Evolutionary conservation across 2,329 filamentous ascomycete genomes (phyloP).

Genomic region (Huntiella savannae): DNA sequence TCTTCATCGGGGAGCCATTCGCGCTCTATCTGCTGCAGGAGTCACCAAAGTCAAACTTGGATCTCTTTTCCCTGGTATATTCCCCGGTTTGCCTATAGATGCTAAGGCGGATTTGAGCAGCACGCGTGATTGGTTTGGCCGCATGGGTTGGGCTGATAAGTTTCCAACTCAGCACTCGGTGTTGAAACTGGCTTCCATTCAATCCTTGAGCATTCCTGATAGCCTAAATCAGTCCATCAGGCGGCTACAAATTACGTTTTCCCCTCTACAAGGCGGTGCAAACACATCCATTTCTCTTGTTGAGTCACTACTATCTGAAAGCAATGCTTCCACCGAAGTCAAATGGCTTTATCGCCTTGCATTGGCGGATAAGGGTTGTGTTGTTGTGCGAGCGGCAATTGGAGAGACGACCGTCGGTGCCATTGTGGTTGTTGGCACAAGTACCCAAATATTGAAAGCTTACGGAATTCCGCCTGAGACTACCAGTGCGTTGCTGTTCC

Average conservation of each 20-base stretch:
- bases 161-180: conserved; percentile 40
- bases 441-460: neutral
- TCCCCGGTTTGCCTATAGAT: conserved; percentile 51
- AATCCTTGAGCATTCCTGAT: conserved; percentile 55
- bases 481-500: no score
- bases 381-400: conserved; percentile 66
- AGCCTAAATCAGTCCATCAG: conserved; percentile 57
- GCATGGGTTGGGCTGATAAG: conserved; percentile 65
- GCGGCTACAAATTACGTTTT: conserved; percentile 56
- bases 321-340: conserved; percentile 33
- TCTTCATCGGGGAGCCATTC: conserved; percentile 67
- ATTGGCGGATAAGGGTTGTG: conserved; percentile 53
- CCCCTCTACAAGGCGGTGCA: conserved; percentile 63
- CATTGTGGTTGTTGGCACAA: conserved; percentile 13
- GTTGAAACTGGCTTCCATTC: conserved; percentile 55
- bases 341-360: conserved; percentile 64
- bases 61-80: conserved; percentile 64
- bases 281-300: conserved; percentile 27
- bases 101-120: conserved; percentile 19
- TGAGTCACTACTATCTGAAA: no score
- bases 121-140: conserved; percentile 65
- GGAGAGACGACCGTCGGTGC: conserved; percentile 30
- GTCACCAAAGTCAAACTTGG: conserved; percentile 71
- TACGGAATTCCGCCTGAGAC: neutral
- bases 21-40: conserved; percentile 46